These are phyloP conservation scores for Telopea speciosissima DNA, from an alignment of 177 flowering plant species.

Conservation along the genomic window DNA sequence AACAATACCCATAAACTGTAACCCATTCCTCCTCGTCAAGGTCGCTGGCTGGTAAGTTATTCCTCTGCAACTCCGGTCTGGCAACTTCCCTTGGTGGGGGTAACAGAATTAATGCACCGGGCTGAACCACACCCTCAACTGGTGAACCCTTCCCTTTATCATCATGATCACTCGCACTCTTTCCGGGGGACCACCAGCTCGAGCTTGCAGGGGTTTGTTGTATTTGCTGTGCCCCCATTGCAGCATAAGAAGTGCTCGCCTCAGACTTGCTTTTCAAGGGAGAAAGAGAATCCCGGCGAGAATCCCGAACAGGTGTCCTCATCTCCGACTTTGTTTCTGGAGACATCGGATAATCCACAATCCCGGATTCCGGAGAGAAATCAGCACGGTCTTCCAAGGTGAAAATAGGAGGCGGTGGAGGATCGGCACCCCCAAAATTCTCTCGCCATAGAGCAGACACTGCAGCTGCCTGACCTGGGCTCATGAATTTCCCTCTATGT, in stretches of 20 bases:
- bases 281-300: slow-evolving; percentile 18
- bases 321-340: slow-evolving; percentile 56
- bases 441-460: slow-evolving; percentile 93
- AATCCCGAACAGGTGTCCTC: slow-evolving; percentile 37
- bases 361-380: slow-evolving; percentile 79
- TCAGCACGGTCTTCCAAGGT: slow-evolving; percentile 87
- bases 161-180: slow-evolving; percentile 46
- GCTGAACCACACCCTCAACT: slow-evolving; percentile 82
- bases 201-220: slow-evolving; percentile 47
- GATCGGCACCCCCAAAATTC: slow-evolving; percentile 72
- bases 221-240: slow-evolving; percentile 30
- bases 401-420: slow-evolving; percentile 86
- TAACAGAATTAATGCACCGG: slow-evolving; percentile 66
- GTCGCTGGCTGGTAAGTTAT: slow-evolving; percentile 40
- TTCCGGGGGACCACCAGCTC: slow-evolving; percentile 81
- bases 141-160: slow-evolving; percentile 81
- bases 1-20: slow-evolving; percentile 81
- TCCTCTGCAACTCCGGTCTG: slow-evolving; percentile 79
- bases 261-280: slow-evolving; percentile 43
- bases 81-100: slow-evolving; percentile 94
- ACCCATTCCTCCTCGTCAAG: slow-evolving; percentile 90
- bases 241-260: slow-evolving; percentile 50
- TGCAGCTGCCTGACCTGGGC: slow-evolving; percentile 89
- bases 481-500: slow-evolving; percentile 64
- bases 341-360: slow-evolving; percentile 55